Conservation (phyloP, 352 stramenopile genomes). For the Elongisporangium undulatum region DNA sequence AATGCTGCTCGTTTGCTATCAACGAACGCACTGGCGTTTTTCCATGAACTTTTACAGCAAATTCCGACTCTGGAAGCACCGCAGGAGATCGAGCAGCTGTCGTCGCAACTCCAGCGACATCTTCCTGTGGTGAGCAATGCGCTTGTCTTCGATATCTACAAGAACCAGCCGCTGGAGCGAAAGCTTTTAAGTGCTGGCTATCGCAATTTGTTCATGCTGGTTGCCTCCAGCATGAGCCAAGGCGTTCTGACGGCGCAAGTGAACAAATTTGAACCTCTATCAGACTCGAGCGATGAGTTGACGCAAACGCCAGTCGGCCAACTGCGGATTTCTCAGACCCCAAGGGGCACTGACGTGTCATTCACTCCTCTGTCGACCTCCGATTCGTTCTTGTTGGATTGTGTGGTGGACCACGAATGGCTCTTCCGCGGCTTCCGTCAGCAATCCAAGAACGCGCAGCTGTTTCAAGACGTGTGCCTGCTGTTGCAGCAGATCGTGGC, state of each 20-base stretch:
- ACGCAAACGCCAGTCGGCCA: not conserved
- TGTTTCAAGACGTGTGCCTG: conserved; percentile 35
- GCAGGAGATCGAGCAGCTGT: not conserved
- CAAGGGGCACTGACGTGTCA: not conserved
- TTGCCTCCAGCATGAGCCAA: not conserved
- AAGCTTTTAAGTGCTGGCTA: not conserved
- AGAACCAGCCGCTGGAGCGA: not conserved
- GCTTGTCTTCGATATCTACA: not conserved
- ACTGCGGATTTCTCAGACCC: not conserved
- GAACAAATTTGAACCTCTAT: not conserved
- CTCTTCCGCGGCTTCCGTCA: conserved; percentile 43
- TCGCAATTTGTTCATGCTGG: not conserved
- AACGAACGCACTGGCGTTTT: not conserved
- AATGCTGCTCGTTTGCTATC: not conserved
- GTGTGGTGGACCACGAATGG: conserved; percentile 42
- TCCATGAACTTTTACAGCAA: conserved; percentile 1
- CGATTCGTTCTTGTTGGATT: conserved; percentile 14
- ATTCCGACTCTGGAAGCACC: not conserved
- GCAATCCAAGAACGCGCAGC: conserved; percentile 32
- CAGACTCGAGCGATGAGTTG: not conserved
- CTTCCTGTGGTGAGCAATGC: not conserved
- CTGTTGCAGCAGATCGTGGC: conserved; percentile 29
- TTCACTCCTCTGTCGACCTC: not conserved
- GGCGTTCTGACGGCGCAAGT: conserved; percentile 4
- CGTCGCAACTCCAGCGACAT: not conserved